These are phyloP conservation scores for Eustoma russellianum DNA, from an alignment of 257 asterid genomes.

Conservation along the genomic window DNA sequence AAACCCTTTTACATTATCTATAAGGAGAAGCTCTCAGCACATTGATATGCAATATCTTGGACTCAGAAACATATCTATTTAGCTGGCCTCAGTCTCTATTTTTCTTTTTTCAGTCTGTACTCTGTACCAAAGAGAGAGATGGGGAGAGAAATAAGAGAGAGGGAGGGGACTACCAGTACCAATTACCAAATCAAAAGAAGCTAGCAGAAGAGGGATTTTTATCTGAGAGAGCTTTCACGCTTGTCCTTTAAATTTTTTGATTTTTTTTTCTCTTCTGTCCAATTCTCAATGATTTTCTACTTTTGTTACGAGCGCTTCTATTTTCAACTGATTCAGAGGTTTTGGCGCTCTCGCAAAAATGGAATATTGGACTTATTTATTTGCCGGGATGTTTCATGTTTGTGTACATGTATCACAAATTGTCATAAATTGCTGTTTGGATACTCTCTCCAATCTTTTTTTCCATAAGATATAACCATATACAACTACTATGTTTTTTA, in stretches of 20 bases:
- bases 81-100: slow-evolving; percentile 9
- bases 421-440: too few relatives aligned
- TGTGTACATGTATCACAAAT: too few relatives aligned
- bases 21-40: slow-evolving; percentile 15
- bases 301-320: too few relatives aligned
- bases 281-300: too few relatives aligned
- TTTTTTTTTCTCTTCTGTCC: not conserved
- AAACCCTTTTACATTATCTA: slow-evolving; percentile 58
- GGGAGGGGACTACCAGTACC: slow-evolving; percentile 1
- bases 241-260: slow-evolving; percentile 63
- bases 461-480: too few relatives aligned
- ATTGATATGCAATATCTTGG: slow-evolving; percentile 30
- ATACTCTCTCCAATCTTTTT: too few relatives aligned
- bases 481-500: too few relatives aligned
- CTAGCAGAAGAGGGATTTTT: slow-evolving; percentile 47
- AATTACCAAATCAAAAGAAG: slow-evolving; percentile 17
- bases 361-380: not conserved
- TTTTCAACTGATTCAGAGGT: slow-evolving; percentile 4
- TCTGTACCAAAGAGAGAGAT: slow-evolving; percentile 11
- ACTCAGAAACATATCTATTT: slow-evolving; percentile 42
- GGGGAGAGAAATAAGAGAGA: slow-evolving; percentile 2
- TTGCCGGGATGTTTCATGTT: too few relatives aligned
- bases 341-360: not conserved
- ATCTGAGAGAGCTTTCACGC: slow-evolving; percentile 69
- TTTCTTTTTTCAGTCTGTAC: slow-evolving; percentile 9